Conservation (phyloP, 208 protist genomes). For the Trypanosoma avium region DNA sequence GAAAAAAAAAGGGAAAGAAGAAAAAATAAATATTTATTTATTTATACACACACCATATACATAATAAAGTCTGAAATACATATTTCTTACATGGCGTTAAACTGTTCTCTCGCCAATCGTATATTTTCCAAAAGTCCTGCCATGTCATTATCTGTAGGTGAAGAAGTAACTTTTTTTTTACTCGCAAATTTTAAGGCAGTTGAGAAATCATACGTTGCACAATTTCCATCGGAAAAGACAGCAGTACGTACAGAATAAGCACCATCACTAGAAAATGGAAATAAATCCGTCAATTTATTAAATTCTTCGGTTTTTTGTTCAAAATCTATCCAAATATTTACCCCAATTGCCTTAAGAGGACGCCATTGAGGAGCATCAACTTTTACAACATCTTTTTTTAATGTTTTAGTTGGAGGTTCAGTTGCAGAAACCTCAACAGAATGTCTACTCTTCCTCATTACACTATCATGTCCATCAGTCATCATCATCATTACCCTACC, state of each 20-base stretch:
- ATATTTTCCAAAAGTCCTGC: conserved; percentile 79
- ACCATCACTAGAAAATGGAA: conserved; percentile 42
- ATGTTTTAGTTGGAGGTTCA: conserved; percentile 9
- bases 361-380: neutral
- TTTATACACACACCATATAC: too few relatives aligned
- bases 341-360: conserved; percentile 48
- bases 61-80: neutral
- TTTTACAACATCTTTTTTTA: conserved; percentile 16
- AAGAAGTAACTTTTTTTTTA: conserved; percentile 26
- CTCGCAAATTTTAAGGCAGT: conserved; percentile 49
- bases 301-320: conserved; percentile 26
- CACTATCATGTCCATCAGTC: conserved; percentile 9
- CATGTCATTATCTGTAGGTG: conserved; percentile 65
- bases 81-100: conserved; percentile 23
- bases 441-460: conserved; percentile 1
- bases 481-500: conserved; percentile 26
- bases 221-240: conserved; percentile 71
- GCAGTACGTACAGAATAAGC: conserved; percentile 45
- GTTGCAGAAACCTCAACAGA: neutral
- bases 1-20: neutral
- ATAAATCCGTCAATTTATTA: conserved; percentile 38
- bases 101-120: conserved; percentile 71
- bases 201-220: conserved; percentile 71
- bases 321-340: conserved; percentile 75
- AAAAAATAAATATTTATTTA: conserved; percentile 1